phyloP scores from a whole-genome alignment of 768 basidiomycete species.

The Tephrocybe rancida region DNA sequence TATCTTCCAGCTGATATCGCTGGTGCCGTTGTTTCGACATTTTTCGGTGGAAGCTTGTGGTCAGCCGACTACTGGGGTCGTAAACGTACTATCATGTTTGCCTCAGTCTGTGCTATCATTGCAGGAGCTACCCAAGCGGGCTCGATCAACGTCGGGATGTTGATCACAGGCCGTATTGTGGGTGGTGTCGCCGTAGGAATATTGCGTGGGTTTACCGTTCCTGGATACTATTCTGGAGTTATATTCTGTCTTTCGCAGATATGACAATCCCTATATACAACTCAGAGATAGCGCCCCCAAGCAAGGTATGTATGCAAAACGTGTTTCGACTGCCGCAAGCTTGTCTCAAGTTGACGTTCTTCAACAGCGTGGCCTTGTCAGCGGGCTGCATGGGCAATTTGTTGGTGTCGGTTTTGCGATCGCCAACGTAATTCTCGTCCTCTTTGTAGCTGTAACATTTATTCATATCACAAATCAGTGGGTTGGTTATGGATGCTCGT shows the following conservation, averaged over 20 bases:
- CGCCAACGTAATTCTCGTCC: conserved; percentile 4
- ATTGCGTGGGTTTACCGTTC: not conserved
- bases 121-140: conserved; percentile 11
- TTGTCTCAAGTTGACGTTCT: no score
- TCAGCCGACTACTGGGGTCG: conserved; percentile 8
- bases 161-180: conserved; percentile 9
- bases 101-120: conserved; percentile 8
- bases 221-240: not conserved
- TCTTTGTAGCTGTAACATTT: not conserved
- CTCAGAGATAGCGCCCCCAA: conserved; percentile 5
- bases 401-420: conserved; percentile 8
- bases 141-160: conserved; percentile 7
- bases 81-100: conserved; percentile 8
- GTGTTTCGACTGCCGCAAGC: no score
- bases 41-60: conserved; percentile 10
- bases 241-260: not conserved
- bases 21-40: conserved; percentile 8
- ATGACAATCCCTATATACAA: conserved; percentile 10
- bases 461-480: not conserved
- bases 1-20: conserved; percentile 1
- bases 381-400: conserved; percentile 12
- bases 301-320: conserved; percentile 3
- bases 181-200: conserved; percentile 9
- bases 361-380: conserved; percentile 11
- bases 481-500: conserved; percentile 11